Base-by-base conservation (phyloP, 2,329 filamentous ascomycete genomes). In the Xylariaceae sp. region DNA sequence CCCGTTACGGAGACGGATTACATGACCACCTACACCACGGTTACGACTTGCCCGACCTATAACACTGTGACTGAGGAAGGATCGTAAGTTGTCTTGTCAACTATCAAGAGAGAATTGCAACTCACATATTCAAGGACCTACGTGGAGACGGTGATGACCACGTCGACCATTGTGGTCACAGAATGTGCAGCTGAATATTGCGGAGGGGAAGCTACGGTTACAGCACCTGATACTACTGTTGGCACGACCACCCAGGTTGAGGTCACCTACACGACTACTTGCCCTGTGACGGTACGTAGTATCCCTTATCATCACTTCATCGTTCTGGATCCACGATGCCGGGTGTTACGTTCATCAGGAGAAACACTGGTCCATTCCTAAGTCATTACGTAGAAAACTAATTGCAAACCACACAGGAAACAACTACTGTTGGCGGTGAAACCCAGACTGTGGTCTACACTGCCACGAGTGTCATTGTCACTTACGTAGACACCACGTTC, bases 1-100 rank as follows among this genome's bases (percentile, higher is more conserved):
- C 39, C 48, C n/a, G 58, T 63, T 49, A 69, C 68, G 8, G 61
- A 50, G 15, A 64, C 62, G 15, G 60, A 58, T 18, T 60, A 62
- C 41, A 4, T 59, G 13, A 71, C 68, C 2, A 77, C 71, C 56
- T 78, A 77, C 60, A 74, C 73, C 52, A 78, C 75, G 18, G 73
- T 75, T 10, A 79, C 77, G 3, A 71, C 77, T 53, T 81, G 78
- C 67, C 78, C 78, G 9, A 71, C 77, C 61, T 79, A 77, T 8
- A 71, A 73, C 39, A 80, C 78, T 10, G 67, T 74, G 58, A 77
- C 75, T 13, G 62, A 68, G 11, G 65, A 69, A 44, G 76, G 75
- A 69, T 72, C 72, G 75, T 77, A 68, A 75, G 75, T 73, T 2
- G 34, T 39, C 5, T 18, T 3, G 4, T 47, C 13, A 51, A 6